These are phyloP conservation scores for Pulveroboletus ravenelii DNA, from an alignment of 768 basidiomycete genomes.

Conservation along the genomic window DNA sequence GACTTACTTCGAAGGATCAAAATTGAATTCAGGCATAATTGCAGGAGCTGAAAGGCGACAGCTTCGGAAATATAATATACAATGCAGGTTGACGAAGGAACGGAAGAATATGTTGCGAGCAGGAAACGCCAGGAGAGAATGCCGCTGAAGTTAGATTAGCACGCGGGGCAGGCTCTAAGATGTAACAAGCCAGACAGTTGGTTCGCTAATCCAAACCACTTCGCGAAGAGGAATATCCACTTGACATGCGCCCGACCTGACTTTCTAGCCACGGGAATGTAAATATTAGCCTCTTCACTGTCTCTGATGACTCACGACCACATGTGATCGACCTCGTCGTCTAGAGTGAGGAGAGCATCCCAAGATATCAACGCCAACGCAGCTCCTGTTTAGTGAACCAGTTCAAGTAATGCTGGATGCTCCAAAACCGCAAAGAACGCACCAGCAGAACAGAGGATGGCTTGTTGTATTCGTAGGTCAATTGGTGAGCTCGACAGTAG, in stretches of 20 bases:
- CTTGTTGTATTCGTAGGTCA: conserved; percentile 1
- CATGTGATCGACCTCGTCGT: conserved; percentile 14
- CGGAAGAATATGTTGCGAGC: background rate
- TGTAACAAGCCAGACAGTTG: conserved; percentile 5
- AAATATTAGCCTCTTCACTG: too few relatives aligned
- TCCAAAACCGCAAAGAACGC: background rate
- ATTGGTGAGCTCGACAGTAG: background rate
- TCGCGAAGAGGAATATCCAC: conserved; percentile 19
- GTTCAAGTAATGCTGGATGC: background rate
- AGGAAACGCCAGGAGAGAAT: background rate
- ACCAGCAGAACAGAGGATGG: conserved; percentile 8
- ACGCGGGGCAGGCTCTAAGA: background rate
- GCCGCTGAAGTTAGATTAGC: conserved; percentile 6
- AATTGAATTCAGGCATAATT: conserved; percentile 12
- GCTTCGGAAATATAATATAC: background rate
- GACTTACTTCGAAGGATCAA: conserved; percentile 20
- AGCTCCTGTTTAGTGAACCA: conserved; percentile 5
- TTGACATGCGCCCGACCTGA: conserved; percentile 10
- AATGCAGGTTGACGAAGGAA: conserved; percentile 2
- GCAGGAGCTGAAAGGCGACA: conserved; percentile 7
- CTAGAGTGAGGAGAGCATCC: conserved; percentile 17
- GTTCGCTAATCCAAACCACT: conserved; percentile 20
- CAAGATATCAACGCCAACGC: conserved; percentile 9
- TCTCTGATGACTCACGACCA: conserved; percentile 18
- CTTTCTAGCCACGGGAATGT: conserved; percentile 1